Evolutionary conservation across 352 stramenopile species (phyloP).

Genomic region (Phytopythium chamaehyphon): DNA sequence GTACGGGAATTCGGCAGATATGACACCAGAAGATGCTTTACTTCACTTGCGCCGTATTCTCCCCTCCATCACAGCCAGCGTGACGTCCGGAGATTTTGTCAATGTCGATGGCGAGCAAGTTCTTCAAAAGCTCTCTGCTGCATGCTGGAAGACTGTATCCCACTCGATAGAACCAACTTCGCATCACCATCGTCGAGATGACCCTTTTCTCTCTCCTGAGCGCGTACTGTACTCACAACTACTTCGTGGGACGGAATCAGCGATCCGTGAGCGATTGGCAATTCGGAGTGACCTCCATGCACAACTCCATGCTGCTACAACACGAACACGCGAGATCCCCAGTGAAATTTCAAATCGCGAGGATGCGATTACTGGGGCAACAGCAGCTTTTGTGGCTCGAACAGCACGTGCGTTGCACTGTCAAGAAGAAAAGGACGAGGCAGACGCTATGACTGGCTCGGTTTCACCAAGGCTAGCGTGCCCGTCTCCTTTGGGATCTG

Average conservation of each 20-base stretch:
- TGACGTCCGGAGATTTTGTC: neutral
- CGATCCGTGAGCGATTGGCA: conserved; percentile 17
- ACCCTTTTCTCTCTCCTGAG: neutral
- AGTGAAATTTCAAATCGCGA: conserved; percentile 16
- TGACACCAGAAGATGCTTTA: conserved; percentile 31
- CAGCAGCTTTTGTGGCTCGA: conserved; percentile 6
- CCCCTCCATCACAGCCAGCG: neutral
- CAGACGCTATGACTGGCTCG: neutral
- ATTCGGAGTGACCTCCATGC: conserved; percentile 13
- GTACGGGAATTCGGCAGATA: conserved; percentile 1
- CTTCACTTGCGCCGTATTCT: conserved; percentile 17
- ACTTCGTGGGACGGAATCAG: conserved; percentile 22
- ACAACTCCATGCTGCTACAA: conserved; percentile 13
- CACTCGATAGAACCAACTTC: no score
- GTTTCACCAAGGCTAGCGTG: neutral
- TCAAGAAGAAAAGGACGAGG: neutral
- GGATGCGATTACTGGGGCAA: neutral
- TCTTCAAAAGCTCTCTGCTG: conserved; percentile 11
- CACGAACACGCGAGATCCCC: conserved; percentile 32
- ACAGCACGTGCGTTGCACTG: conserved; percentile 9
- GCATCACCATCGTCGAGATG: neutral
- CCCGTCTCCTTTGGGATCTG: neutral
- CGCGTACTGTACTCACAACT: conserved; percentile 30
- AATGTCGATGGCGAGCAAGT: neutral
- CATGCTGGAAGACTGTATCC: conserved; percentile 25